Conservation (phyloP, 2,329 filamentous ascomycete genomes). For the Fusarium camptoceras region DNA sequence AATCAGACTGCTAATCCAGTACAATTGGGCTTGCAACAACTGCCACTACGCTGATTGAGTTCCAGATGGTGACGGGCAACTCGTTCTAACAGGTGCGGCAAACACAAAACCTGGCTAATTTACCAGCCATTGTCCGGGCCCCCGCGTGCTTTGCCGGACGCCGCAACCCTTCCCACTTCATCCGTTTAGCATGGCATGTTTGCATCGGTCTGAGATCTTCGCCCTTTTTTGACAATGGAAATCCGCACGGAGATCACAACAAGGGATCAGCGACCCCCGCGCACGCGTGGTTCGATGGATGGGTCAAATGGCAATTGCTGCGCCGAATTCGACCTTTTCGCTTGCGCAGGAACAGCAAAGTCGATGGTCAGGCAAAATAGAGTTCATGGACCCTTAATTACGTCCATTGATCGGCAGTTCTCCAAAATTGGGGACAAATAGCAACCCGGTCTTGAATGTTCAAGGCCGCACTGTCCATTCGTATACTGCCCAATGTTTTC, state of each 20-base stretch:
- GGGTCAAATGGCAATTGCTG: slow-evolving; percentile 13
- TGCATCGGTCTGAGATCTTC: slow-evolving; percentile 35
- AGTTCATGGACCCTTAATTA: slow-evolving; percentile 31
- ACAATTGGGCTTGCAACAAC: slow-evolving; percentile 18
- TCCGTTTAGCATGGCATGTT: slow-evolving; percentile 24
- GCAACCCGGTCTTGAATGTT: background rate
- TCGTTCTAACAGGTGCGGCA: slow-evolving; percentile 44
- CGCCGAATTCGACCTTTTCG: slow-evolving; percentile 26
- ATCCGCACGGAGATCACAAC: slow-evolving; percentile 27
- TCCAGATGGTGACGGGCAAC: slow-evolving; percentile 40
- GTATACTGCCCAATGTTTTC: background rate
- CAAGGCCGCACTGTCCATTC: background rate
- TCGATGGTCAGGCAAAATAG: slow-evolving; percentile 13
- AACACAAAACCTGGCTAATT: slow-evolving; percentile 34
- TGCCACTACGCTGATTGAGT: slow-evolving; percentile 29
- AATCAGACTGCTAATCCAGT: slow-evolving; percentile 39
- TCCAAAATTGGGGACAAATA: slow-evolving; percentile 6
- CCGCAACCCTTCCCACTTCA: slow-evolving; percentile 32
- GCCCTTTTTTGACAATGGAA: slow-evolving; percentile 20
- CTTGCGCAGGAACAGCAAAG: slow-evolving; percentile 39
- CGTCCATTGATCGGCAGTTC: slow-evolving; percentile 19
- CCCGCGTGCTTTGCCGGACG: slow-evolving; percentile 38
- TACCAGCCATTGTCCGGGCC: slow-evolving; percentile 28
- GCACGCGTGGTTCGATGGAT: slow-evolving; percentile 3
- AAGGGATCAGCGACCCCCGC: slow-evolving; percentile 28